Conservation (phyloP, 495 filamentous ascomycete genomes). For the Penicillium turbatum region DNA sequence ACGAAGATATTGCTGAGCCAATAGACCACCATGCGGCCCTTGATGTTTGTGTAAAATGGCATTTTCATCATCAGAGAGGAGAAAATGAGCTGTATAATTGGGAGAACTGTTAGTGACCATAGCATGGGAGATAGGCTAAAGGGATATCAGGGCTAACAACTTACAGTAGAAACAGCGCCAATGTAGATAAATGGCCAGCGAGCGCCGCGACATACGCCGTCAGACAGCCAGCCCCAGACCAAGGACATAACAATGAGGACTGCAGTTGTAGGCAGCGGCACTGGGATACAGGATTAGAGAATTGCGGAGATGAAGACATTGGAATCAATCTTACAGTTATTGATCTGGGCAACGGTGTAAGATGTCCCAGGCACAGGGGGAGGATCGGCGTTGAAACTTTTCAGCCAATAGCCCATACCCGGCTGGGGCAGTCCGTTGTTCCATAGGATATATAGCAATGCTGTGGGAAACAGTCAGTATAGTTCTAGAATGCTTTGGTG, state of each 20-base stretch:
- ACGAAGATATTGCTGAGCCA: conserved; percentile 26
- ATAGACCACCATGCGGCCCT: conserved; percentile 26
- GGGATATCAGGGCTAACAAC: background rate
- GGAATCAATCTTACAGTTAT: conserved; percentile 16
- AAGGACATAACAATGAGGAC: conserved; percentile 33
- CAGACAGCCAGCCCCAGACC: conserved; percentile 35
- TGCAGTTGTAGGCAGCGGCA: conserved; percentile 20
- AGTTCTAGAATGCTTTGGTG: background rate
- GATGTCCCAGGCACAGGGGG: conserved; percentile 23
- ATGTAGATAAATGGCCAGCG: conserved; percentile 37
- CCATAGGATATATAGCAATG: conserved; percentile 22
- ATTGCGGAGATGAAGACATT: too few relatives aligned
- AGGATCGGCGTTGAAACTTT: conserved; percentile 25
- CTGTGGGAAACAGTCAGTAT: conserved; percentile 2
- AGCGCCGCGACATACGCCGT: conserved; percentile 28
- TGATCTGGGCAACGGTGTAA: conserved; percentile 20
- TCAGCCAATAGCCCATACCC: conserved; percentile 27
- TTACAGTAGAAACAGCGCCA: conserved; percentile 31
- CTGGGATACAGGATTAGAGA: background rate
- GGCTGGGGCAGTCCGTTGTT: conserved; percentile 21
- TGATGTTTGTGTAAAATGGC: conserved; percentile 33
- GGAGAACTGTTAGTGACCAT: background rate
- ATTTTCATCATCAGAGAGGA: conserved; percentile 28
- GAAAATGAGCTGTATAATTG: conserved; percentile 22
- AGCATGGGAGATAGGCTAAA: background rate